Evolutionary conservation across 768 basidiomycete species (phyloP).

Genomic region (Russula brevipes): DNA sequence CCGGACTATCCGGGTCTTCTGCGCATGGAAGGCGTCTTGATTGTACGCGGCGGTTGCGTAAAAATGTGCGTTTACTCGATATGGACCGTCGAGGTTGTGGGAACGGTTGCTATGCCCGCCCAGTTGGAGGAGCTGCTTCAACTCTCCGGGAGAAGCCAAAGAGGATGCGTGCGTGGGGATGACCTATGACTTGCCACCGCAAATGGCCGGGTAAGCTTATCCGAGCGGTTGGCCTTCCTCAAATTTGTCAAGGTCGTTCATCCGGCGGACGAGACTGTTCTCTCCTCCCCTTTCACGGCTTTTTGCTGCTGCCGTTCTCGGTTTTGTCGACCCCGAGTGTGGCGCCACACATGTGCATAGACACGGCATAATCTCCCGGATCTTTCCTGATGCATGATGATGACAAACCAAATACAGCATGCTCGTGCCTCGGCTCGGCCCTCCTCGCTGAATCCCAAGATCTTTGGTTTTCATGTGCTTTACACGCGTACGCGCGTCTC

Average conservation of each 20-base stretch:
- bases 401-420: neutral
- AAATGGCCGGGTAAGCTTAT: neutral
- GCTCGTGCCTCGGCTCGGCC: neutral
- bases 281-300: neutral
- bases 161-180: conserved; percentile 3
- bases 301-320: neutral
- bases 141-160: conserved; percentile 1
- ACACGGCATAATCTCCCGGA: conserved; percentile 11
- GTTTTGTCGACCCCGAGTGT: conserved; percentile 9
- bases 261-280: neutral
- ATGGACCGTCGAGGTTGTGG: neutral
- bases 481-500: conserved; percentile 18
- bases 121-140: conserved; percentile 2
- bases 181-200: neutral
- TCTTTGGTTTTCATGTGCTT: conserved; percentile 20
- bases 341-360: conserved; percentile 2
- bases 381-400: conserved; percentile 18
- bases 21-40: conserved; percentile 50
- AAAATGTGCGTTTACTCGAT: conserved; percentile 3
- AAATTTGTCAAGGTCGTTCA: neutral
- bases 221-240: conserved; percentile 12
- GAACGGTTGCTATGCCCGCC: conserved; percentile 19
- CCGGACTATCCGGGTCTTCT: conserved; percentile 49
- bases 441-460: conserved; percentile 6
- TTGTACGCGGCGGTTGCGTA: conserved; percentile 6